Base-by-base conservation (phyloP, 78 protist species). In the Trichosphaerium sp. region DNA sequence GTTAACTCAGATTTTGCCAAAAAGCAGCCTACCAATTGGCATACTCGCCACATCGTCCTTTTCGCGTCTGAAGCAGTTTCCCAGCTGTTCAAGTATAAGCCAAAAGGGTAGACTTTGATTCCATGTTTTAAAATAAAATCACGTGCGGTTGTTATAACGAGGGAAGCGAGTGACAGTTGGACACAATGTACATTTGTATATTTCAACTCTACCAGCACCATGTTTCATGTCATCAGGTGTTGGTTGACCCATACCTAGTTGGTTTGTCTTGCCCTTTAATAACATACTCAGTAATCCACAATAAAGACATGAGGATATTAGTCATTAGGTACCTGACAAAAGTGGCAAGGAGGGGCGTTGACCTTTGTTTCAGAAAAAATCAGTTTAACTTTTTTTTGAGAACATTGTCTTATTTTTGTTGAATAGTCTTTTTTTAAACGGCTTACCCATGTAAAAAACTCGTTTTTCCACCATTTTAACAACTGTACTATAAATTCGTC, bases 31-130 rank as follows among this genome's bases (percentile, higher is more conserved):
- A 56, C 68, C n/a, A 4, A 38, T 83, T 78, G 21, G 93, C 92
- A 84, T 89, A 92, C 64, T 92, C 96, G 10, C 93, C 93, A 55
- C 96, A 91, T 21, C 96, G 71, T 3, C 96, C 96, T 0, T 69
- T 5, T 26, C 75, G 54, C 37, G 90, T 83, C 62, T 83, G 57
- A 39, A 87, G 31, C 43, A 90, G 71, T 29, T 74, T 82, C 39
- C 29, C 64, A 0, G 82, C n/a, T n/a, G n/a, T n/a, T n/a, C n/a
- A n/a, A n/a, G n/a, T n/a, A n/a, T n/a, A n/a, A n/a, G 60, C 14
- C 14, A n/a, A 15, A 29, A 28, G 69, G 15, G 41, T n/a, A n/a
- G n/a, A n/a, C n/a, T n/a, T n/a, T n/a, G n/a, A n/a, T n/a, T n/a
- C n/a, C n/a, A n/a, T n/a, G n/a, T n/a, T n/a, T n/a, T n/a, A n/a